A percentile compares a stretch with the other conserved stretches of the same genome.
Conservation (phyloP, 2,329 filamentous ascomycete species). For the Scedosporium dehoogii region DNA sequence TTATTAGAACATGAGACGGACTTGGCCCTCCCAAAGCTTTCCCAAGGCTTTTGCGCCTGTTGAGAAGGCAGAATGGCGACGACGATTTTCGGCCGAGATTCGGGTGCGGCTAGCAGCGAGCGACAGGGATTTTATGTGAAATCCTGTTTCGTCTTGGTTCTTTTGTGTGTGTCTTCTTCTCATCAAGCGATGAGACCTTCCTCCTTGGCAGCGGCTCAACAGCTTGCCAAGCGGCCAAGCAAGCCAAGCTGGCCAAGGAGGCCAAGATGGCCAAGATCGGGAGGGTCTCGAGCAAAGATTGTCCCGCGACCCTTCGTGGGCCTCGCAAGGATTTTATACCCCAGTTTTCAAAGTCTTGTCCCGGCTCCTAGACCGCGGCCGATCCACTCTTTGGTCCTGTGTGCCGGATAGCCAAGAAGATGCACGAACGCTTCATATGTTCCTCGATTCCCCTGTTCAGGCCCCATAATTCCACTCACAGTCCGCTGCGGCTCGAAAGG, state of each 20-base stretch:
- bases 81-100: too few relatives aligned
- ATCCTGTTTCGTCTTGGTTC: neutral
- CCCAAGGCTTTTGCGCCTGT: too few relatives aligned
- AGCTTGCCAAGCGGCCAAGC: neutral
- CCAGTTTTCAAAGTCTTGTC: neutral
- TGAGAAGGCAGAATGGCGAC: too few relatives aligned
- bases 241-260: neutral
- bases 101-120: too few relatives aligned
- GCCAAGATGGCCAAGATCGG: conserved; percentile 1
- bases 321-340: neutral
- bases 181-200: neutral
- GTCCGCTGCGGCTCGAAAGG: neutral
- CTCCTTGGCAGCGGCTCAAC: neutral
- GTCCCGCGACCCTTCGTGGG: neutral
- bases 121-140: too few relatives aligned
- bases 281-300: neutral
- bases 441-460: neutral
- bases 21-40: neutral
- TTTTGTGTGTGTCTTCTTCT: neutral
- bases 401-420: neutral
- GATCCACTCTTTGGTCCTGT: neutral
- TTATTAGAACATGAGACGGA: neutral
- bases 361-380: neutral
- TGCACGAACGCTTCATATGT: neutral
- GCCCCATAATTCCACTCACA: neutral